Evolutionary conservation across 2,329 filamentous ascomycete species (phyloP).

Genomic region (Penicillium crustosum): DNA sequence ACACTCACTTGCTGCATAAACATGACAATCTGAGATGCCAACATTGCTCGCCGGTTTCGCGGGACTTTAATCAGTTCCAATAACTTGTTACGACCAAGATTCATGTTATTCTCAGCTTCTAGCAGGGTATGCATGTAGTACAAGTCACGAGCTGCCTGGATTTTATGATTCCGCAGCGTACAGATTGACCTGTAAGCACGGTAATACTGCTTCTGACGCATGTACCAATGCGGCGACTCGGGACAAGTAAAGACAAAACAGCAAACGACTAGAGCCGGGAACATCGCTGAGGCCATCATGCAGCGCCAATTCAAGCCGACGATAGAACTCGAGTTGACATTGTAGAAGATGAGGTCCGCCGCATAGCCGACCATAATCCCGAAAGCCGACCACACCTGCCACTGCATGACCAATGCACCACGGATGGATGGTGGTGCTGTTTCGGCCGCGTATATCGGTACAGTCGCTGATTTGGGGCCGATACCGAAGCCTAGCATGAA

Average conservation of each 20-base stretch:
- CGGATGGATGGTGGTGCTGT: slow-evolving; percentile 68
- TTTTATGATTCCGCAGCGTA: slow-evolving; percentile 44
- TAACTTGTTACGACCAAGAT: slow-evolving; percentile 51
- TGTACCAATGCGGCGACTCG: slow-evolving; percentile 51
- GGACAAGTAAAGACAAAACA: slow-evolving; percentile 64
- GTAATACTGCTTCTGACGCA: slow-evolving; percentile 44
- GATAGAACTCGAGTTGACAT: slow-evolving; percentile 54
- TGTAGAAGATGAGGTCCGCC: slow-evolving; percentile 62
- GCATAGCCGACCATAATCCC: slow-evolving; percentile 58
- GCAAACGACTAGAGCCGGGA: slow-evolving; percentile 60
- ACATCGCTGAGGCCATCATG: slow-evolving; percentile 67
- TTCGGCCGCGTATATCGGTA: slow-evolving; percentile 76
- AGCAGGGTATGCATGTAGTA: slow-evolving; percentile 56
- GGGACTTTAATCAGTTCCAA: slow-evolving; percentile 61
- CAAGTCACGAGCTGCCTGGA: slow-evolving; percentile 47
- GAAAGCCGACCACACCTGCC: slow-evolving; percentile 62
- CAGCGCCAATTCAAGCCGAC: slow-evolving; percentile 65
- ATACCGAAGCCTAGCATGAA: slow-evolving; percentile 76
- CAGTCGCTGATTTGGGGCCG: slow-evolving; percentile 71
- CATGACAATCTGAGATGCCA: slow-evolving; percentile 64
- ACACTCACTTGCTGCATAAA: slow-evolving; percentile 61
- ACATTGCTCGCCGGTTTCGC: slow-evolving; percentile 61
- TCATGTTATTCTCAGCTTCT: slow-evolving; percentile 58
- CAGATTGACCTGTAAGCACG: slow-evolving; percentile 46
- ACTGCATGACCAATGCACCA: slow-evolving; percentile 78